Evolutionary conservation across 1,139 yeast genomes (phyloP), one percentile per base, ranked within the genome.

Genomic region (Blastobotrys elegans): DNA sequence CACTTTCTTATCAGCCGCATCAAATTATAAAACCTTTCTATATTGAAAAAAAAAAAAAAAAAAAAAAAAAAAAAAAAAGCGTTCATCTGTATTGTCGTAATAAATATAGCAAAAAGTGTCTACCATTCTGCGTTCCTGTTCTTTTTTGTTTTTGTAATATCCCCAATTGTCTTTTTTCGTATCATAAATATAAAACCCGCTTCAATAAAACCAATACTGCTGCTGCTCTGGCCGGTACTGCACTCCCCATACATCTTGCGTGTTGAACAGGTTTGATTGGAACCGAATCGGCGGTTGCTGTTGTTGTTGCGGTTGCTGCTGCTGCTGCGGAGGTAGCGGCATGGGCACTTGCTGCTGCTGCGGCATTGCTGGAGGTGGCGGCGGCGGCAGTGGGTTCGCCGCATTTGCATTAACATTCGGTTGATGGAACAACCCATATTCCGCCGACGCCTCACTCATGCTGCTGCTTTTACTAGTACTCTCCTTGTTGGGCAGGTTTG

Each of bases 191-290:
- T 18, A 13, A 24, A 35, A 35, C 8, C 13, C 17, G 11, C 16
- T 32, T 27, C 14, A 40, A 29, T 42, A 41, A 30, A 32, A 48
- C 46, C 46, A 46, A 34, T 48, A 48, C 18, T 44, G 47, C 17
- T 40, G 45, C 38, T 17, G 41, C 38, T 44, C 34, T 17, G 35
- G 24, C 21, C 32, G 37, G 38, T 30, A 31, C 32, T 27, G 35
- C 29, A 30, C 17, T 29, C 35, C 34, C 43, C 43, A 47, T 14
- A 34, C 40, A 38, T 39, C 35, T 24, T 26, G 26, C 17, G 24
- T 7, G 22, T 33, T 41, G 22, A 32, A 41, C 22, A 43, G 24
- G n/a, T 43, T 41, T 13, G 41, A 35, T 13, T 29, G 38, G 14
- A 16, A 42, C 13, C 45, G 4, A 10, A 29, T 39, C 13, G 31